These are phyloP conservation scores for Ophiostoma montium DNA, from an alignment of 2,329 filamentous ascomycete genomes.

Conservation along the genomic window DNA sequence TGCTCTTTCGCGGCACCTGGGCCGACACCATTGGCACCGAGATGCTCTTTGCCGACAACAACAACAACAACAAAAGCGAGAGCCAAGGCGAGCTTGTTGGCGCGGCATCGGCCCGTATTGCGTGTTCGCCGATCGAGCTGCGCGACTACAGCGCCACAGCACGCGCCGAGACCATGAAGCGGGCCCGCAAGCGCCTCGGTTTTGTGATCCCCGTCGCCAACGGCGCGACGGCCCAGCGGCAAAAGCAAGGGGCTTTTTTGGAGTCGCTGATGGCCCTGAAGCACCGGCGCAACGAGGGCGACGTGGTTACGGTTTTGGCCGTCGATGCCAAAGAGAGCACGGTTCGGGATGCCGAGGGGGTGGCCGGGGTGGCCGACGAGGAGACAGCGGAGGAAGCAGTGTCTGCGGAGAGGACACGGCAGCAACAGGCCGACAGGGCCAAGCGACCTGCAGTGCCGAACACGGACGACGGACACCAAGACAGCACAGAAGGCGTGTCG, in stretches of 20 bases:
- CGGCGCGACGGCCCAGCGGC: conserved; percentile 9
- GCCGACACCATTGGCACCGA: conserved; percentile 73
- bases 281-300: conserved; percentile 12
- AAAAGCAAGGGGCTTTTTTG: conserved; percentile 14
- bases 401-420: too few relatives aligned
- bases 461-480: background rate
- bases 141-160: background rate
- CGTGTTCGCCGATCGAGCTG: conserved; percentile 11
- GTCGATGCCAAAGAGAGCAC: conserved; percentile 7
- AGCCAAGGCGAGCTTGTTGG: conserved; percentile 18
- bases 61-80: background rate
- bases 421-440: background rate
- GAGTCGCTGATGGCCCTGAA: conserved; percentile 16
- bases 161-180: background rate
- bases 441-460: conserved; percentile 1
- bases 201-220: conserved; percentile 13
- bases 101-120: conserved; percentile 13
- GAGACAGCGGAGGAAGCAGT: too few relatives aligned
- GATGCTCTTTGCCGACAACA: conserved; percentile 46
- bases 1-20: conserved; percentile 71
- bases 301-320: conserved; percentile 15
- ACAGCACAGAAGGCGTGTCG: background rate
- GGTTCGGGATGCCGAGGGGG: conserved; percentile 6
- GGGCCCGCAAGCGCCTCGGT: conserved; percentile 5
- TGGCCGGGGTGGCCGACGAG: too few relatives aligned